Percentiles rank a stretch among this genome's conserved stretches.
phyloP scores from a whole-genome alignment of 164 flowering plant species.

The Vitis vinifera region DNA sequence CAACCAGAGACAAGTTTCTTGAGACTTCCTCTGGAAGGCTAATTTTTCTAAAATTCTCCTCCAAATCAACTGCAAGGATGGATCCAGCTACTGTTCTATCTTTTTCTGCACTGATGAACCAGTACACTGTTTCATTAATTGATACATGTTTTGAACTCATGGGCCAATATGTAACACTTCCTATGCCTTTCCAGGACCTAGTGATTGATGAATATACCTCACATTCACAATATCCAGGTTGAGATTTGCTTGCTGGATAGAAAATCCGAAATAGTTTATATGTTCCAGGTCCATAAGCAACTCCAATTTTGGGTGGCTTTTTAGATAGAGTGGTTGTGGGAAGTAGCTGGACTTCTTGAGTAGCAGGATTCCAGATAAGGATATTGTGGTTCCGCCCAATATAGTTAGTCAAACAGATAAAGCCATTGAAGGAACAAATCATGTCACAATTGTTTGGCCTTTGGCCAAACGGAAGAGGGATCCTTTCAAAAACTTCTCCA shows the following conservation, averaged over 20 bases:
- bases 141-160: conserved; percentile 4
- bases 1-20: too few relatives aligned
- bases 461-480: too few relatives aligned
- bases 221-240: not conserved
- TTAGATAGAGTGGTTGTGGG: not conserved
- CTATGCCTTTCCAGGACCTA: conserved; percentile 8
- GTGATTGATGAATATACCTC: conserved; percentile 10
- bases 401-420: conserved; percentile 12
- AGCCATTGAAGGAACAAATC: conserved; percentile 15
- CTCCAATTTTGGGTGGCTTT: conserved; percentile 5
- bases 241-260: not conserved
- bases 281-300: conserved; percentile 17
- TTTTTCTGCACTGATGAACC: conserved; percentile 3
- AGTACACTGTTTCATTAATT: conserved; percentile 4
- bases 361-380: conserved; percentile 14
- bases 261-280: conserved; percentile 23
- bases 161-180: not conserved
- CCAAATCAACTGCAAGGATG: too few relatives aligned
- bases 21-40: too few relatives aligned
- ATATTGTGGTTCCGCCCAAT: not conserved
- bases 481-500: not conserved
- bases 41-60: too few relatives aligned
- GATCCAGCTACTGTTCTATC: not conserved
- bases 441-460: not conserved
- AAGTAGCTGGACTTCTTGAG: conserved; percentile 11